Percentiles rank a stretch among this genome's conserved stretches.
phyloP scores from a whole-genome alignment of 2,329 filamentous ascomycete species.

The Paramyrothecium sp. region DNA sequence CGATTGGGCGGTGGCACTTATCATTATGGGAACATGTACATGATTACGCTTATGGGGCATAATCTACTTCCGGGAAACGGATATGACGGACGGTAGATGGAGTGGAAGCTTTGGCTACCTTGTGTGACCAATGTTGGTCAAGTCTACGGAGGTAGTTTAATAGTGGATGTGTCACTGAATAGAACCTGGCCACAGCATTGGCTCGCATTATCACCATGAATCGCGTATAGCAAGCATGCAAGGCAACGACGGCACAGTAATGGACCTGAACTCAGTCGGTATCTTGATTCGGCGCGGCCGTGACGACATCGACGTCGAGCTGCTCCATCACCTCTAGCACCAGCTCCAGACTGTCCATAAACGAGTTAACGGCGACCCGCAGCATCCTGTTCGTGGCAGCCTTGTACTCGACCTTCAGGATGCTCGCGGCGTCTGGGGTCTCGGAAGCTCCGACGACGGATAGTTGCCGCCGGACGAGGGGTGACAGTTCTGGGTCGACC shows the following conservation, averaged over 20 bases:
- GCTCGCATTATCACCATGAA: not conserved
- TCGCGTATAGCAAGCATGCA: not conserved
- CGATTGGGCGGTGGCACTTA: not conserved
- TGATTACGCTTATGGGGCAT: not conserved
- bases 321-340: slow-evolving; percentile 89
- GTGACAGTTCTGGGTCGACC: slow-evolving; percentile 87
- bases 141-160: too few species aligned
- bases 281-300: slow-evolving; percentile 13
- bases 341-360: slow-evolving; percentile 85
- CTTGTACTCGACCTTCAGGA: slow-evolving; percentile 74
- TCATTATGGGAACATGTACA: not conserved
- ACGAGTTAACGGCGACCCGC: slow-evolving; percentile 91
- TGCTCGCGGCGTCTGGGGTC: slow-evolving; percentile 26
- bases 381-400: slow-evolving; percentile 97
- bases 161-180: too few species aligned
- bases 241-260: slow-evolving; percentile 6
- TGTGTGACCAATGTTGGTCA: not conserved
- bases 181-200: too few species aligned
- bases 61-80: not conserved
- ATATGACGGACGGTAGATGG: not conserved
- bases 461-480: slow-evolving; percentile 74
- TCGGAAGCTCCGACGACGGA: slow-evolving; percentile 42
- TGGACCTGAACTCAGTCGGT: slow-evolving; percentile 8
- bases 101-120: not conserved
- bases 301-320: slow-evolving; percentile 80